phyloP scores from a whole-genome alignment of 208 protist genomes.

The Phytomonas sp. region DNA sequence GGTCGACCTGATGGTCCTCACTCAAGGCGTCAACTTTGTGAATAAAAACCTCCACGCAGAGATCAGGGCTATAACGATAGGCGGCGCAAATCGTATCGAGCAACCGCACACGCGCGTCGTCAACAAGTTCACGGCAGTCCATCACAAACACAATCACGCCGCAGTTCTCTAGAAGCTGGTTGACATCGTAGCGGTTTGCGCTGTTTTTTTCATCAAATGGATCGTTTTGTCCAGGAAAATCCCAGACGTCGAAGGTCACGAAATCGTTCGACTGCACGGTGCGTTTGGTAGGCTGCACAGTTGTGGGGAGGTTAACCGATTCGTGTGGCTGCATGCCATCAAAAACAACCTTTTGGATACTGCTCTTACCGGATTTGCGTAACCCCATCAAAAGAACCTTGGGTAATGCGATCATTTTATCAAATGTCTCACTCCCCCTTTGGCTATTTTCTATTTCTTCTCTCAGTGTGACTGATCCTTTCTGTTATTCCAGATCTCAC shows the following conservation, averaged over 20 bases:
- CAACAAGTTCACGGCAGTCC: constrained; percentile 78
- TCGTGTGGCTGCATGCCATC: constrained; percentile 85
- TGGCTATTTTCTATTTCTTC: not conserved
- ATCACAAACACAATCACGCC: constrained; percentile 87
- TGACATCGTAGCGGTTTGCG: constrained; percentile 41
- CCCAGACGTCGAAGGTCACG: constrained; percentile 88
- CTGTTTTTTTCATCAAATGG: constrained; percentile 61
- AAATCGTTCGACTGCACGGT: constrained; percentile 79
- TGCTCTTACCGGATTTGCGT: constrained; percentile 86
- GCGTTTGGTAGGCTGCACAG: constrained; percentile 69
- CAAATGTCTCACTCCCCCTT: not conserved
- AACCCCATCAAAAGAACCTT: constrained; percentile 85
- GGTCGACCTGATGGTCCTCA: constrained; percentile 79
- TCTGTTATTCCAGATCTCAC: not conserved
- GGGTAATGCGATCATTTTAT: constrained; percentile 37
- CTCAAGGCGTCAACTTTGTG: constrained; percentile 86
- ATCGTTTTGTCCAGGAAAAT: constrained; percentile 86
- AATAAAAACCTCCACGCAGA: constrained; percentile 85
- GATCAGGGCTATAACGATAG: constrained; percentile 59
- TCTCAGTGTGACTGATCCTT: not conserved
- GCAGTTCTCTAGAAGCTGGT: constrained; percentile 73
- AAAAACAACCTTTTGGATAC: constrained; percentile 89
- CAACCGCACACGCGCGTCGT: constrained; percentile 66
- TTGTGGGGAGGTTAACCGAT: constrained; percentile 69
- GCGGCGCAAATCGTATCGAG: constrained; percentile 75